Percentiles rank a stretch among this genome's conserved stretches.
phyloP scores from a whole-genome alignment of 768 basidiomycete species.

The Mycena kentingensis region DNA sequence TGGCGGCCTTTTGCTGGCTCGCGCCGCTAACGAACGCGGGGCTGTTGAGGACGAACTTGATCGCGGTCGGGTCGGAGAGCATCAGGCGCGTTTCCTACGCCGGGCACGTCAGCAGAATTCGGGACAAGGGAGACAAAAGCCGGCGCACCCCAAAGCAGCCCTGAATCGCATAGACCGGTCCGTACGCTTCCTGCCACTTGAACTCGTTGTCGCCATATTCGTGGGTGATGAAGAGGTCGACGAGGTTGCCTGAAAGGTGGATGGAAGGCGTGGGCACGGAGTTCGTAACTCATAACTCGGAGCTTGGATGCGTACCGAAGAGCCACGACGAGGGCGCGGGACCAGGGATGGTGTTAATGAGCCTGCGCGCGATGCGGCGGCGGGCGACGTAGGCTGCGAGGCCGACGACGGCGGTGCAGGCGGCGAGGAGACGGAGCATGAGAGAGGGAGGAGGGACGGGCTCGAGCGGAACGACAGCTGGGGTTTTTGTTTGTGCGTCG shows the following conservation, averaged over 20 bases:
- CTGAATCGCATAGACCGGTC: constrained; percentile 13
- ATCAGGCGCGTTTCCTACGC: constrained; percentile 8
- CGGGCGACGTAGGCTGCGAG: neutral
- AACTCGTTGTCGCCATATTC: constrained; percentile 18
- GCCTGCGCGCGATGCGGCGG: neutral
- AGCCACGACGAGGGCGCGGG: neutral
- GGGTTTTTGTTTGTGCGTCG: neutral
- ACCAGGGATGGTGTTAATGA: neutral
- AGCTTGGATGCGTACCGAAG: too few relatives aligned
- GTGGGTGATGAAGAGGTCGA: constrained; percentile 13
- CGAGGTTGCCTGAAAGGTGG: constrained; percentile 7
- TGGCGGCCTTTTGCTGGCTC: constrained; percentile 9
- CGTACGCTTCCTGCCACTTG: constrained; percentile 16
- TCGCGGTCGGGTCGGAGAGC: constrained; percentile 9
- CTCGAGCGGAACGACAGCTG: neutral
- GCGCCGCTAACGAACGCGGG: constrained; percentile 1
- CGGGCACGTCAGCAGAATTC: neutral
- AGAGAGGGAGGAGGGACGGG: neutral
- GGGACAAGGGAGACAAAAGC: neutral
- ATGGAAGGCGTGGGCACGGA: too few relatives aligned
- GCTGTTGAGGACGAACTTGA: constrained; percentile 14
- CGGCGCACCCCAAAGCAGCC: constrained; percentile 7
- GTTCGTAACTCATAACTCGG: too few relatives aligned
- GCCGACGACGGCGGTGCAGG: neutral
- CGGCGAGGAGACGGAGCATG: neutral